Base-by-base conservation (phyloP, 2,329 filamentous ascomycete species). In the Aspergillus persii region DNA sequence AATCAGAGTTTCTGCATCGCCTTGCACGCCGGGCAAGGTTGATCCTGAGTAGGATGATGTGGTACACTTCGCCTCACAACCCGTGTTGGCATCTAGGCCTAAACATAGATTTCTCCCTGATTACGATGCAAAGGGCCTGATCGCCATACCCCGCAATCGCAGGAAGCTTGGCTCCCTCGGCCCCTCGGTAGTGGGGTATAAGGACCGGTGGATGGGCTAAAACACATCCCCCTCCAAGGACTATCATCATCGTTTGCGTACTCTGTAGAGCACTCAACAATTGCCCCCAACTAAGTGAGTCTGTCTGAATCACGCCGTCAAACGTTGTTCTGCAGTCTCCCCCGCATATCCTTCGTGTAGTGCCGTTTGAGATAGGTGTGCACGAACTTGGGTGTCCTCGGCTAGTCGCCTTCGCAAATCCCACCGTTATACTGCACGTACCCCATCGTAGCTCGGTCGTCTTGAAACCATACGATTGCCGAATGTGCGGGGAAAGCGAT, bases 311-410 rank as follows among this genome's bases (percentile, higher is more conserved):
- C 33, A 53, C 26, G 8, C 46, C 27, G 7, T 46, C 51, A 18
- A 9, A 36, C 12, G 11, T n/a, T 41, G 8, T 23, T 50, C 6
- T 26, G 31, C 53, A 56, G 46, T 33, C 66, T 58, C 33, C 64
- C 66, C 30, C 70, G 64, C 71, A 74, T 73, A 53, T 74, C 71
- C 61, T 69, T 68, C 62, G 74, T 60, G 50, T 74, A 72, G 29
- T 68, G 68, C 29, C 59, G 57, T 60, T 66, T 67, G 2, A 70
- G 70, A 53, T 65, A 66, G 2, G 61, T 67, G 33, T 67, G 67
- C 18, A 73, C 48, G n/a, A 54, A 57, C 29, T 55, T 64, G 7
- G 72, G 73, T 4, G 72, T 57, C 26, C 54, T 54, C 5, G 68
- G 68, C 53, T 74, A 72, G 61, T 63, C 1, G 61, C 54, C 9